Evolutionary conservation across 1,139 yeast species (phyloP).

Genomic region (Candida sp.): DNA sequence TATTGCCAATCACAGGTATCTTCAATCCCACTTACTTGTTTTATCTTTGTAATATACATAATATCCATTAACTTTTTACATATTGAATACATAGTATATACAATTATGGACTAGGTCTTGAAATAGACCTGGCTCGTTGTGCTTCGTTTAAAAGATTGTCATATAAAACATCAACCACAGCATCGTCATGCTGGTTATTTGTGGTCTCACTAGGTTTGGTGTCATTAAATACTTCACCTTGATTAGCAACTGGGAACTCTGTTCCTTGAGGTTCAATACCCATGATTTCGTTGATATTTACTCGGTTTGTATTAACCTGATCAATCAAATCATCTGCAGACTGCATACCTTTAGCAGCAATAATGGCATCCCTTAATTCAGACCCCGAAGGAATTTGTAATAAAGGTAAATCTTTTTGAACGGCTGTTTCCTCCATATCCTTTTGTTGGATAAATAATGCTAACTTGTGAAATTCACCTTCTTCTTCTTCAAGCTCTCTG

Average conservation of each 20-base stretch:
- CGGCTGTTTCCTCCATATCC: conserved; percentile 11
- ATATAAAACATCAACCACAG: conserved; percentile 62
- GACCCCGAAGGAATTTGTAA: conserved; percentile 67
- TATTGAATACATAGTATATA: too few relatives aligned
- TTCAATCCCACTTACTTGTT: too few relatives aligned
- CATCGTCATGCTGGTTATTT: conserved; percentile 13
- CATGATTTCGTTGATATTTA: conserved; percentile 56
- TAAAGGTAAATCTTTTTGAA: conserved; percentile 24
- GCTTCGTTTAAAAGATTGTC: conserved; percentile 68
- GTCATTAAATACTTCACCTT: conserved; percentile 1
- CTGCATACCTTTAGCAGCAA: conserved; percentile 74
- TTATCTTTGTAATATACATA: too few relatives aligned
- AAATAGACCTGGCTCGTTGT: conserved; percentile 55
- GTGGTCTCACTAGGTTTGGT: conserved; percentile 4
- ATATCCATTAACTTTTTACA: too few relatives aligned
- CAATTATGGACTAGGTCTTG: not conserved
- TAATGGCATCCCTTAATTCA: conserved; percentile 72
- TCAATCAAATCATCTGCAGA: conserved; percentile 69
- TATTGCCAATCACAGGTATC: too few relatives aligned
- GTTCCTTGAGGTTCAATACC: not conserved
- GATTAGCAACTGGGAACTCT: not conserved
- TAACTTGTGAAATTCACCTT: conserved; percentile 87
- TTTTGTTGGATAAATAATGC: conserved; percentile 72
- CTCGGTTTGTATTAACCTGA: conserved; percentile 53
- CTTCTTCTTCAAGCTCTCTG: conserved; percentile 80